Evolutionary conservation across 345 rosid species (phyloP), one percentile per base, ranked within the genome.

Genomic region (Euphorbia tirucalli): DNA sequence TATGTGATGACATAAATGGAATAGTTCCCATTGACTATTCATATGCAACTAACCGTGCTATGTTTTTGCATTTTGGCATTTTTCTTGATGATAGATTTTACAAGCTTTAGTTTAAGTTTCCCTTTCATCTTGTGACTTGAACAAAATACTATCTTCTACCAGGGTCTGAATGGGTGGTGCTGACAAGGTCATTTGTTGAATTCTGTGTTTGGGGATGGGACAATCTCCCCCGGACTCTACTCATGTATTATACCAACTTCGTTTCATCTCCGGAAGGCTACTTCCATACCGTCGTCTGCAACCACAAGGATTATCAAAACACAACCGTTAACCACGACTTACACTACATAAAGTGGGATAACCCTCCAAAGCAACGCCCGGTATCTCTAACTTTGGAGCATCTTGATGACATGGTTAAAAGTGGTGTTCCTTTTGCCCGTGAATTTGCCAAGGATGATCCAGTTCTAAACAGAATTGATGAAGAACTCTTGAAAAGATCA

Each of bases 131-230:
- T n/a, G n/a, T 56, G 39, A 19, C 55, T 32, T 35, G 7, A 8
- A 46, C 5, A 41, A 41, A 4, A 4, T 0, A 46, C 18, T 27
- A 39, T 69, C 71, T 58, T 18, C 66, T 61, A 73, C 70, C 79
- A 94, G 98, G 98, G 3, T 94, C 98, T 4, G 85, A 81, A 56
- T 90, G 95, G 81, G 89, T 90, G 70, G 79, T 86, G 27, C 72
- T 94, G 76, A 87, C 97, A 1, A 92, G 85, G 80, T 75, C 96
- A 22, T 92, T 94, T 83, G 90, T 94, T 5, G 96, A 94, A 65
- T 90, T 92, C 80, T 92, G 96, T 44, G 76, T 94, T 7, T 88
- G 93, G 93, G 98, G 97, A 73, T 92, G 98, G 95, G 97, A 92
- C 76, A 94, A 94, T 83, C 93, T 94, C 41, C 98, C 98, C 35